Base-by-base conservation (phyloP, 176 grass and related monocot genomes). In the Paspalum notatum region DNA sequence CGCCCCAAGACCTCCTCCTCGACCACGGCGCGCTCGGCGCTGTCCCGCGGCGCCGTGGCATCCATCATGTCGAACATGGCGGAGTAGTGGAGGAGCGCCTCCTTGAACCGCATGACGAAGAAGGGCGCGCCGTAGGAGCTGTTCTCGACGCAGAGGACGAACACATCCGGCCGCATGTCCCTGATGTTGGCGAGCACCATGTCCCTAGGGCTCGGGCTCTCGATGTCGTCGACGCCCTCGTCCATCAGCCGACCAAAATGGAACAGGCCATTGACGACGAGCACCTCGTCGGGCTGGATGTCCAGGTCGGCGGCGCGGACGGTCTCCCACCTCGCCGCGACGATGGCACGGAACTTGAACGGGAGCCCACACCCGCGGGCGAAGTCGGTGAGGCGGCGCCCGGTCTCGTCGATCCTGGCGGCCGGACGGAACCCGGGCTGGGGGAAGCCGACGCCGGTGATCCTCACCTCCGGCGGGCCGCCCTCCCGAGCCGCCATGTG, bases 371-470 rank as follows among this genome's bases (percentile, higher is more conserved):
- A 66, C 65, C 68, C 26, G 0, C 27, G 32, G 32, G 32, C 32
- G 32, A 32, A 32, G 32, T 32, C 32, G 32, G 32, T 3, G 32
- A 32, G 32, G 2, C 32, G 32, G 32, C 32, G 32, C 32, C 32
- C 32, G 32, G 32, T 32, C 2, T 32, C 32, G 32, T 90, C 83
- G 5, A 78, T 62, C 41, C 62, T 79, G 27, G 46, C 44, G 13
- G 79, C 45, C 21, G 88, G 88, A 17, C 88, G 88, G 74, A 90
- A 90, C 27, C 88, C 88, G 0, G 56, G 78, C 74, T 78, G 55
- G 0, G 88, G 88, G 8, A 83, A 18, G 38, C 86, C 83, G 10
- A 90, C 83, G 9, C 74, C 74, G 8, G 83, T 90, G n/a, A 90
- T 46, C 66, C 83, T 76, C 66, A 90, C 71, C 24, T 77, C 62